phyloP scores from a whole-genome alignment of 2,329 filamentous ascomycete species.

The Xylariaceae sp. region DNA sequence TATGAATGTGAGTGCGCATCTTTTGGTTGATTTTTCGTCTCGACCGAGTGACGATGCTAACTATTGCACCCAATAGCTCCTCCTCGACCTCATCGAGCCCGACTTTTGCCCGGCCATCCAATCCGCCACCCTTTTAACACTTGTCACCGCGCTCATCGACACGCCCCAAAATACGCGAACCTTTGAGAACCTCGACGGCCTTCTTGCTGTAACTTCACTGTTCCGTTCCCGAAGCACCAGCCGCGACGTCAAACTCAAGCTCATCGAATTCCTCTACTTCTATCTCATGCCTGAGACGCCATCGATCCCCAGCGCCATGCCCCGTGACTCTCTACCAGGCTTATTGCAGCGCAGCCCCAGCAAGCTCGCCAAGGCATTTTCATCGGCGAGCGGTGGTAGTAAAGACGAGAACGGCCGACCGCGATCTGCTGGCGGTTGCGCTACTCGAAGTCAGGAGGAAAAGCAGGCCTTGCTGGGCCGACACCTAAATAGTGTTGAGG shows the following conservation, averaged over 20 bases:
- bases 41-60: constrained; percentile 18
- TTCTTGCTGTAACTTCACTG: constrained; percentile 88
- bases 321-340: constrained; percentile 53
- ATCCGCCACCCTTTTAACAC: constrained; percentile 84
- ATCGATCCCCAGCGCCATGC: constrained; percentile 58
- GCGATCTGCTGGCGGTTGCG: constrained; percentile 47
- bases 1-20: constrained; percentile 75
- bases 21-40: not conserved
- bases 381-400: constrained; percentile 37
- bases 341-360: constrained; percentile 72
- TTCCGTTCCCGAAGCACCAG: constrained; percentile 89
- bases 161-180: constrained; percentile 86
- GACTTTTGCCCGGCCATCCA: constrained; percentile 92
- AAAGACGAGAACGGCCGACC: constrained; percentile 35
- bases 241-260: constrained; percentile 89
- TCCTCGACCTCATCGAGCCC: constrained; percentile 92
- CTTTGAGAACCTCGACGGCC: constrained; percentile 90
- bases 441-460: constrained; percentile 74
- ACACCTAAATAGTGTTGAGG: constrained; percentile 83
- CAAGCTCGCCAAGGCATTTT: constrained; percentile 68
- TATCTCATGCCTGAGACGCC: constrained; percentile 94
- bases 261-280: constrained; percentile 98
- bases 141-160: constrained; percentile 88
- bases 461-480: constrained; percentile 81
- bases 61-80: constrained; percentile 60